These are phyloP conservation scores for Paraconiothyrium sp. DNA, from an alignment of 2,329 filamentous ascomycete species.

Conservation along the genomic window DNA sequence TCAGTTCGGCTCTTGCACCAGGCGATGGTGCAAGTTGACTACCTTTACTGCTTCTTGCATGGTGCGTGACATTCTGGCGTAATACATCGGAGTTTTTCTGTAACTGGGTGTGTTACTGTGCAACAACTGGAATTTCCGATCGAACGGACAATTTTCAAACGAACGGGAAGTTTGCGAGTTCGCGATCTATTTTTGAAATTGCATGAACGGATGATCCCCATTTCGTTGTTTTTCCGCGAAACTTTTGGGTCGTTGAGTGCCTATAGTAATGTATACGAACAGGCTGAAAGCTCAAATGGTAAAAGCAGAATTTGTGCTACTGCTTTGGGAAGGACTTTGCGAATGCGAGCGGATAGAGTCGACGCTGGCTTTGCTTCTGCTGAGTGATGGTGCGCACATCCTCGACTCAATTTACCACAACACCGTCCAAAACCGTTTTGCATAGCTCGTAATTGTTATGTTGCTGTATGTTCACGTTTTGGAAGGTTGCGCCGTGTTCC, in stretches of 20 bases:
- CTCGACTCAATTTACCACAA: no score
- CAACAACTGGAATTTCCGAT: neutral
- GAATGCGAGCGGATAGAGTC: no score
- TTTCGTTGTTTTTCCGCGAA: neutral
- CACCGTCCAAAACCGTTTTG: no score
- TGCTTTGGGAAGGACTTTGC: neutral
- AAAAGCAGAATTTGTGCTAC: neutral
- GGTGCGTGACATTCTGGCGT: neutral
- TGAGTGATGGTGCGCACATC: no score
- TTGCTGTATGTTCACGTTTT: neutral
- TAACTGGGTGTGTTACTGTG: neutral
- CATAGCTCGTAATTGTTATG: no score
- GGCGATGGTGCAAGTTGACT: neutral
- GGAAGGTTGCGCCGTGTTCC: neutral
- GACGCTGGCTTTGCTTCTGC: no score
- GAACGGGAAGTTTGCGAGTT: neutral
- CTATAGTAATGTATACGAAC: neutral
- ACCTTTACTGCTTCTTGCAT: neutral
- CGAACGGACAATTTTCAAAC: neutral
- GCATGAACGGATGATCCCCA: neutral
- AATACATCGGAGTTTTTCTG: neutral
- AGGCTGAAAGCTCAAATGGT: neutral
- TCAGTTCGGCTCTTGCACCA: neutral
- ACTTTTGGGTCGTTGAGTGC: neutral
- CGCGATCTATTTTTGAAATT: neutral